These are phyloP conservation scores for Stephanodiscus minutulus DNA, from an alignment of 108 stramenopile genomes.

Conservation along the genomic window DNA sequence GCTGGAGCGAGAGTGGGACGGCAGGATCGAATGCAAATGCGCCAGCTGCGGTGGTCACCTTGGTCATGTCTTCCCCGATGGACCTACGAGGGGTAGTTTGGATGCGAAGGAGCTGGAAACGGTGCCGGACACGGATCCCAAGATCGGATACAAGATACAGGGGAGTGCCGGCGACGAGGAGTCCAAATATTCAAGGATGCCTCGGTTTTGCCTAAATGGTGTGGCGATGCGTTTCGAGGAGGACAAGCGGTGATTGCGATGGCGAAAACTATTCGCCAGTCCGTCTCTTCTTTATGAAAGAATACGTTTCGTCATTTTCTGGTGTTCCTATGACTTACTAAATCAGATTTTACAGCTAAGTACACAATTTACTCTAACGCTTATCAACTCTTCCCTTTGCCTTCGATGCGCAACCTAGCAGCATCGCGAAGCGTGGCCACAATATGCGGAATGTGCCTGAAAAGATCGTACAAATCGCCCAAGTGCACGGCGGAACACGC, in stretches of 20 bases:
- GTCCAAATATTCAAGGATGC: constrained; percentile 47
- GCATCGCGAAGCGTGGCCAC: neutral
- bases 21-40: too few species aligned
- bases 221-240: constrained; percentile 59
- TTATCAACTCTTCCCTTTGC: too few species aligned
- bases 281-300: neutral
- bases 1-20: too few species aligned
- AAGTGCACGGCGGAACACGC: constrained; percentile 14
- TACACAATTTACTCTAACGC: too few species aligned
- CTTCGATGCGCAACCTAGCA: neutral
- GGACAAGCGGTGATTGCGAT: neutral
- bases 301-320: too few species aligned
- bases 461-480: constrained; percentile 28
- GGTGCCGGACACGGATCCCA: constrained; percentile 73
- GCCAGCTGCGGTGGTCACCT: constrained; percentile 57
- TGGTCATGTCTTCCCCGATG: constrained; percentile 87
- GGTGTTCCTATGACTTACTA: too few species aligned
- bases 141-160: constrained; percentile 31
- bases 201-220: constrained; percentile 83
- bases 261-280: neutral
- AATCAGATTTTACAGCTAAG: too few species aligned
- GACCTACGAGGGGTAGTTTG: constrained; percentile 55
- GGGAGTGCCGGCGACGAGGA: constrained; percentile 4
- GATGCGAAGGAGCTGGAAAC: constrained; percentile 36
- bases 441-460: constrained; percentile 22